Conservation (phyloP, 768 basidiomycete species). For the Lactarius sp. region DNA sequence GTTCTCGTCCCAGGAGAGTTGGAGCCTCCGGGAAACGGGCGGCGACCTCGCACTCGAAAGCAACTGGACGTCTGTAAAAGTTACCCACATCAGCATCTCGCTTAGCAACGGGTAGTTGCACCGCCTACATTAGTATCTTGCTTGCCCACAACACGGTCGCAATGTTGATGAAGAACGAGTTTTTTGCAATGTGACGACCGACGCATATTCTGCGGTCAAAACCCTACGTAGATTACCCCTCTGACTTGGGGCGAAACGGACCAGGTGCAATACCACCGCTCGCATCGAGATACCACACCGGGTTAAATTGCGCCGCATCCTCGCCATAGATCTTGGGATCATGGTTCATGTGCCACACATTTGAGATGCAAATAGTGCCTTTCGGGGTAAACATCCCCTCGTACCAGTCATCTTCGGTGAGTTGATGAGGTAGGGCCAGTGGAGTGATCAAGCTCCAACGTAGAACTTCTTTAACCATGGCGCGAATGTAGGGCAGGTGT, state of each 20-base stretch:
- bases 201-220: conserved; percentile 27
- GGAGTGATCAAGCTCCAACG: not conserved
- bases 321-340: not conserved
- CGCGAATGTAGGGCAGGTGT: too few species aligned
- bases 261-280: conserved; percentile 4
- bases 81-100: not conserved
- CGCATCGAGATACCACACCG: not conserved
- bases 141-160: conserved; percentile 30
- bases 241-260: conserved; percentile 27
- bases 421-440: too few species aligned
- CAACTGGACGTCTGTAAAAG: conserved; percentile 7
- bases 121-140: conserved; percentile 11
- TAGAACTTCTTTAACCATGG: not conserved
- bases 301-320: not conserved
- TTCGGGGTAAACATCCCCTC: too few species aligned
- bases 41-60: conserved; percentile 7
- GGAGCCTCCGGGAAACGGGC: conserved; percentile 15
- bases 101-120: too few species aligned
- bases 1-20: too few species aligned
- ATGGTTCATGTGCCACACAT: not conserved
- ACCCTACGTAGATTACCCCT: conserved; percentile 29
- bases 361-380: not conserved
- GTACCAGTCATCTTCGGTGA: too few species aligned
- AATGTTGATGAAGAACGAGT: conserved; percentile 33
- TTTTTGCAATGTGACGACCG: conserved; percentile 23